Percentiles rank a stretch among this genome's conserved stretches.
phyloP scores from a whole-genome alignment of 345 rosid species.

The Triadica sebifera region DNA sequence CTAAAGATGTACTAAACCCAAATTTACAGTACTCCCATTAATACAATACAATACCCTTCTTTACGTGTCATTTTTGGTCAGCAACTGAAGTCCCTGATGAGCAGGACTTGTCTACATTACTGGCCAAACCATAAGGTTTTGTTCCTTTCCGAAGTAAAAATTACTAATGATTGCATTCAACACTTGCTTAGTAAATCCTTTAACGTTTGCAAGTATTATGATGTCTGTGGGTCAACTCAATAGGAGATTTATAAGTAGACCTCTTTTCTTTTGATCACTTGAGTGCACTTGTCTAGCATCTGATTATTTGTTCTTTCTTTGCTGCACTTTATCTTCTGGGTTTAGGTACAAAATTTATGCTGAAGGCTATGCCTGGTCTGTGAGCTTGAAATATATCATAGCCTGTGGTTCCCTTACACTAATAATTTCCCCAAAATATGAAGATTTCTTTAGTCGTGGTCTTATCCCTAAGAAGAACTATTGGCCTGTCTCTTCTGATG shows the following conservation, averaged over 20 bases:
- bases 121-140: background rate
- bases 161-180: background rate
- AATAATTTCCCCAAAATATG: slow-evolving; percentile 70
- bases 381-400: slow-evolving; percentile 84
- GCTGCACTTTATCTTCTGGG: background rate
- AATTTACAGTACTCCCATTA: background rate
- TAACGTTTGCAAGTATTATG: background rate
- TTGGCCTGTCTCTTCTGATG: slow-evolving; percentile 72
- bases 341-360: slow-evolving; percentile 89
- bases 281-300: background rate
- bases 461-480: slow-evolving; percentile 66
- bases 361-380: slow-evolving; percentile 97
- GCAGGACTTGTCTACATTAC: background rate
- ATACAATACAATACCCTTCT: background rate
- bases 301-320: background rate
- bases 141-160: background rate
- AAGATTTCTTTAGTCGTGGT: slow-evolving; percentile 88
- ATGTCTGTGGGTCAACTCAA: slow-evolving; percentile 3
- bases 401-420: slow-evolving; percentile 82
- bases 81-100: background rate
- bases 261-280: background rate
- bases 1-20: background rate
- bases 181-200: background rate
- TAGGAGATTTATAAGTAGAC: background rate
- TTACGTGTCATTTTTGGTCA: background rate